Evolutionary conservation across 371 early-diverging fungal species (phyloP), one percentile per base, ranked within the genome.

Genomic region (Umbelopsis sp.): DNA sequence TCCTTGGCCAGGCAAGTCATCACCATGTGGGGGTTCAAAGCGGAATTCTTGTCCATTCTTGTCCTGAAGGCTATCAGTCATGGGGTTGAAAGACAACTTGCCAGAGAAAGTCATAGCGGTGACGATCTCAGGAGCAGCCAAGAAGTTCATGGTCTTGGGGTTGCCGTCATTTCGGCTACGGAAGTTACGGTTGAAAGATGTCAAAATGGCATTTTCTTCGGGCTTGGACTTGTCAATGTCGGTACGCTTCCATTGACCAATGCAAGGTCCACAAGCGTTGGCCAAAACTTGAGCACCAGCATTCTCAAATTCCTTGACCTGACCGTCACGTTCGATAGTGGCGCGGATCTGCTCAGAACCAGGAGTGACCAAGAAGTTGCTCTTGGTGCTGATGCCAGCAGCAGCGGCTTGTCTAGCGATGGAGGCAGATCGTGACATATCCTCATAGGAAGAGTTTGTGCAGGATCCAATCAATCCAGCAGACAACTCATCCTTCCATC

Each of bases 151-250:
- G 53, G 98, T 98, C 65, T 90, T 88, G 45, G 97, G 89, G 80
- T 96, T 96, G 68, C 94, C 97, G 77, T 98, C 98, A 78, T 98
- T 98, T 72, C 98, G 91, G 65, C 92, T 93, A 63, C 91, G 90
- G 86, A 98, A 98, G 87, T 98, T 98, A 76, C 98, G 94, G 86
- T 98, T 98, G 87, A 94, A 98, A 12, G 97, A 96, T 24, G 96
- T 94, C 71, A 98, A 76, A 63, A 98, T 98, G 16, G 96, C 90
- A 84, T 98, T 98, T 63, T 88, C 87, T 53, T 87, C 88, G 52
- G 83, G 85, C 50, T 77, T 67, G 63, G 65, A 65, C 65, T 83
- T 84, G 67, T 86, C 79, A 62, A 90, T 73, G 75, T 92, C 94
- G 44, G 85, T 84, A 71, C 98, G 93, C 68, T 96, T 92, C 98